These are phyloP conservation scores for Lepiota subincarnata DNA, from an alignment of 768 basidiomycete genomes.

Conservation along the genomic window DNA sequence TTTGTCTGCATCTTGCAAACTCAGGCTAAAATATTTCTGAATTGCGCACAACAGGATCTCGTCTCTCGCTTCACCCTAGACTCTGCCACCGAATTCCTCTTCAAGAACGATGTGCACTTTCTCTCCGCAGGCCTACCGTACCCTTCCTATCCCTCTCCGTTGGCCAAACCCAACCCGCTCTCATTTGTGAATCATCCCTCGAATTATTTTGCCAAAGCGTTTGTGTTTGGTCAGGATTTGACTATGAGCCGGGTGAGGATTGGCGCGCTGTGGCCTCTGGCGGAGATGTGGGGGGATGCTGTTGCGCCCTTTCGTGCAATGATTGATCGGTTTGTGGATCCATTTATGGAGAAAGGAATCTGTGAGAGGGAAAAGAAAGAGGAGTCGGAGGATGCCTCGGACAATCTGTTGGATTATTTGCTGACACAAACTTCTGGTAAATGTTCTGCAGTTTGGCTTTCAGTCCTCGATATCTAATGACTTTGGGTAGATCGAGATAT, in stretches of 20 bases:
- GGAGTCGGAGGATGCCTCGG: background rate
- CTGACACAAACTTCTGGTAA: conserved; percentile 11
- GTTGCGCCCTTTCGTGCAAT: conserved; percentile 6
- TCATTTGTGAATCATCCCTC: conserved; percentile 30
- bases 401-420: conserved; percentile 15
- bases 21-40: background rate
- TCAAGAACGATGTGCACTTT: conserved; percentile 46
- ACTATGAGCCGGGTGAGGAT: conserved; percentile 33
- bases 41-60: conserved; percentile 30
- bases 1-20: too few relatives aligned
- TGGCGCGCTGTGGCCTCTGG: conserved; percentile 29
- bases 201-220: conserved; percentile 45
- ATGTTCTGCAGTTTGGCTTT: background rate
- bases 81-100: conserved; percentile 60
- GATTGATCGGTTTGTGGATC: conserved; percentile 15
- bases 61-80: conserved; percentile 57
- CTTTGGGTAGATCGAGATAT: background rate
- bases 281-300: conserved; percentile 16
- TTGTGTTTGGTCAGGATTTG: conserved; percentile 38
- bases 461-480: background rate
- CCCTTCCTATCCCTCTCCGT: conserved; percentile 27
- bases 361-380: conserved; percentile 2
- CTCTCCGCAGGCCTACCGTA: conserved; percentile 49
- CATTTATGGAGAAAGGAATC: conserved; percentile 14
- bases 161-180: conserved; percentile 21